Conservation (phyloP, 2,329 filamentous ascomycete species). For the Hirsutella rhossiliensis region DNA sequence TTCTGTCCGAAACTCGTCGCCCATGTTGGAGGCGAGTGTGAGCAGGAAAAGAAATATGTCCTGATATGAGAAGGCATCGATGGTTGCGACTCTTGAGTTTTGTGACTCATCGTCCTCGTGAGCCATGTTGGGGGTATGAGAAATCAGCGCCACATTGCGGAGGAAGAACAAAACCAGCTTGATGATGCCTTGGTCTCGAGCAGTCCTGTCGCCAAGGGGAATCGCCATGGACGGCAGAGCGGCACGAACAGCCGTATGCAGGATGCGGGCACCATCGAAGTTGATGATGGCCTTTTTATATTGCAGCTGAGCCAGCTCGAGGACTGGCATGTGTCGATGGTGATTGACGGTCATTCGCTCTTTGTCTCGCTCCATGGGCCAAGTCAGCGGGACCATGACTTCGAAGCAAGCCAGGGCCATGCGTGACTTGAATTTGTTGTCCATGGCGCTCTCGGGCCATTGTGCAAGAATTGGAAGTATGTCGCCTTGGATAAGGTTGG, state of each 20-base stretch:
- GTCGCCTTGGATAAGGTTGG: constrained; percentile 84
- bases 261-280: constrained; percentile 62
- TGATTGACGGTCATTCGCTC: constrained; percentile 85
- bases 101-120: constrained; percentile 84
- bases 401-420: constrained; percentile 80
- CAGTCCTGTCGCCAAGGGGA: constrained; percentile 59
- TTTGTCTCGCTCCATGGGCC: constrained; percentile 73
- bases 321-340: constrained; percentile 78
- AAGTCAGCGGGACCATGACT: constrained; percentile 82
- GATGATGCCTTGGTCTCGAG: constrained; percentile 83
- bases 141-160: constrained; percentile 78
- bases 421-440: constrained; percentile 65
- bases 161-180: constrained; percentile 82
- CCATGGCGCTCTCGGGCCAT: constrained; percentile 62
- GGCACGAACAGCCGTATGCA: constrained; percentile 70
- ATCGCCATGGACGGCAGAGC: constrained; percentile 79
- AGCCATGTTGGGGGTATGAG: constrained; percentile 57
- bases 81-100: constrained; percentile 74
- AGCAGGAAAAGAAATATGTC: constrained; percentile 79
- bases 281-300: constrained; percentile 88
- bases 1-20: constrained; percentile 82
- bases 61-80: constrained; percentile 81
- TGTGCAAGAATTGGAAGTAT: constrained; percentile 76
- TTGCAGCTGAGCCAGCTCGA: constrained; percentile 74
- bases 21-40: constrained; percentile 83